Percentiles rank a stretch among this genome's conserved stretches.
Conservation (phyloP, 495 filamentous ascomycete species). For the Hypoxylon lenormandii region DNA sequence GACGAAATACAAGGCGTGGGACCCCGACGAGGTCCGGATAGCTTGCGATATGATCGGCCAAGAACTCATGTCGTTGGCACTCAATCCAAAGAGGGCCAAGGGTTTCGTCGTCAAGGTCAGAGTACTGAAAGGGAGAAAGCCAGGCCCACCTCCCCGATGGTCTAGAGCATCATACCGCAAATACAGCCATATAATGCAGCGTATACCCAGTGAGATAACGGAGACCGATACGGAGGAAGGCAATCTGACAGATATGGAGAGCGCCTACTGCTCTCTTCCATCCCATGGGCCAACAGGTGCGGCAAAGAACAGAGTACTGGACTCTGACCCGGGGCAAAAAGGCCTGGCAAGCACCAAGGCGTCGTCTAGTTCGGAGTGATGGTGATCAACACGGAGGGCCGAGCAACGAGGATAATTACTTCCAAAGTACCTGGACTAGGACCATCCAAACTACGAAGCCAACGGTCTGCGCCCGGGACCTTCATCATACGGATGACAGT, state of each 20-base stretch:
- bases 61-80: constrained; percentile 65
- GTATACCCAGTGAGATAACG: constrained; percentile 20
- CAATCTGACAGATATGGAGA: constrained; percentile 33
- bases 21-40: constrained; percentile 63
- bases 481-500: neutral
- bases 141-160: constrained; percentile 46
- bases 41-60: constrained; percentile 66
- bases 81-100: constrained; percentile 56
- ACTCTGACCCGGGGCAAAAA: constrained; percentile 11
- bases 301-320: constrained; percentile 13
- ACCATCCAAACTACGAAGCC: constrained; percentile 2
- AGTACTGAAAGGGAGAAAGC: constrained; percentile 70
- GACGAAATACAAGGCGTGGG: constrained; percentile 70
- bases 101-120: constrained; percentile 61
- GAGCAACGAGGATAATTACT: neutral
- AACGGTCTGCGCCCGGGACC: neutral
- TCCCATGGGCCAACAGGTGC: constrained; percentile 22
- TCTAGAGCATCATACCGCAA: constrained; percentile 44
- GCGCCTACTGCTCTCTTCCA: constrained; percentile 33
- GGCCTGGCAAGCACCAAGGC: constrained; percentile 2
- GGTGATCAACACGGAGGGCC: neutral
- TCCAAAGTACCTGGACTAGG: neutral
- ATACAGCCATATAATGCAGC: constrained; percentile 38
- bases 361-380: constrained; percentile 1
- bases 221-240: constrained; percentile 29